Evolutionary conservation across 2,329 filamentous ascomycete genomes (phyloP).

Genomic region (Sporothrix schenckii): DNA sequence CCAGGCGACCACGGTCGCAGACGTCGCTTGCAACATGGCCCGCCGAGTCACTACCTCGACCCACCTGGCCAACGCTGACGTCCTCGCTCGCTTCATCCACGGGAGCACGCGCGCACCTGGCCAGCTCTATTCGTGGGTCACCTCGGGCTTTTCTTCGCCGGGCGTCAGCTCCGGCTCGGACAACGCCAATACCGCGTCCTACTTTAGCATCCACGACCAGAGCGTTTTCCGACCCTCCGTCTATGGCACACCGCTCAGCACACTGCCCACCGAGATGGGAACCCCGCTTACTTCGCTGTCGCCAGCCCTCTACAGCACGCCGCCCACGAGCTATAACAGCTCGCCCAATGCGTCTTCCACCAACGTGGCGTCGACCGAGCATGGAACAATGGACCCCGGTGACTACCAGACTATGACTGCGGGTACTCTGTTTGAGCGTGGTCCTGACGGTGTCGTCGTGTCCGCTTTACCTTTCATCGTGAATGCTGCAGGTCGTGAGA

Average conservation of each 20-base stretch:
- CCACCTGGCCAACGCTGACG: background rate
- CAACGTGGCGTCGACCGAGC: background rate
- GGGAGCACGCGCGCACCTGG: background rate
- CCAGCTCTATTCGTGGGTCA: background rate
- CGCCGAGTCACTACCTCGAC: background rate
- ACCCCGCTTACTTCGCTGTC: background rate
- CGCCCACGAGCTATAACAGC: background rate
- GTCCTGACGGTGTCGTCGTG: background rate
- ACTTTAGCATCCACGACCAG: slow-evolving; percentile 9
- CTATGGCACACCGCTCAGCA: too few species aligned
- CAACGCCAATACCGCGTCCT: background rate
- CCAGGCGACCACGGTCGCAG: background rate
- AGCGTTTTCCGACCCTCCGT: background rate
- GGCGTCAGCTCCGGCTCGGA: background rate
- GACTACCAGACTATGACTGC: background rate
- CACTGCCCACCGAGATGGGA: background rate
- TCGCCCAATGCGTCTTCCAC: background rate
- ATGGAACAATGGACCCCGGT: background rate
- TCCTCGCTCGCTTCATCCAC: background rate
- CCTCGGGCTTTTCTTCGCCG: background rate
- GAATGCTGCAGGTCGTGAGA: too few species aligned
- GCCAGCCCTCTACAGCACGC: background rate
- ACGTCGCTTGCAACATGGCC: background rate
- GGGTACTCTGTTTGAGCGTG: slow-evolving; percentile 14
- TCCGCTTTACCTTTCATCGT: too few species aligned